Evolutionary conservation across 495 filamentous ascomycete species (phyloP).

Genomic region (Sabuloglossum arenarium): DNA sequence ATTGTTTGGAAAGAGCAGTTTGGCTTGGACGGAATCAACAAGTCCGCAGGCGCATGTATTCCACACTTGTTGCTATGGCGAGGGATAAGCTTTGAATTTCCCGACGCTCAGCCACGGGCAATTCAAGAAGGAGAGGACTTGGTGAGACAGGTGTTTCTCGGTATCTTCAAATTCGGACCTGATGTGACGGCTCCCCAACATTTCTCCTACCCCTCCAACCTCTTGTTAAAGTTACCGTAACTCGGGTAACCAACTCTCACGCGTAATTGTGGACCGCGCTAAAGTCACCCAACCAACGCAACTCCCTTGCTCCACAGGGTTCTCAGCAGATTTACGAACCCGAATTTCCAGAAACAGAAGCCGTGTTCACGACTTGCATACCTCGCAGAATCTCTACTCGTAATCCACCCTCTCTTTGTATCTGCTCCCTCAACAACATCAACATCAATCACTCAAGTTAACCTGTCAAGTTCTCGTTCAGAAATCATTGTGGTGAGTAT

Average conservation of each 20-base stretch:
- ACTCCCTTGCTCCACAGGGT: background rate
- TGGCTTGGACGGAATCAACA: background rate
- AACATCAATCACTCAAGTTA: no score
- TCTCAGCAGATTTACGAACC: background rate
- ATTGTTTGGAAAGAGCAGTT: background rate
- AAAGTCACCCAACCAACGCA: slow-evolving; percentile 1
- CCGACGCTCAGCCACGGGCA: background rate
- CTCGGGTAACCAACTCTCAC: no score
- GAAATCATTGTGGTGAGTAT: no score
- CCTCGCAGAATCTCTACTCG: no score
- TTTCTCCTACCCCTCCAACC: background rate
- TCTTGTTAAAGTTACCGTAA: no score
- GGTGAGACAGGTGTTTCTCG: background rate
- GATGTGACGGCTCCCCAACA: background rate
- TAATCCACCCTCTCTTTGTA: no score
- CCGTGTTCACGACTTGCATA: background rate
- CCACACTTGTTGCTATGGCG: no score
- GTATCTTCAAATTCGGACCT: background rate
- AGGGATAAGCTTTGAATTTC: background rate
- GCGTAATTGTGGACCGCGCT: background rate
- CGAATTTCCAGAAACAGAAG: background rate
- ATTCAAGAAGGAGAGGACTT: background rate
- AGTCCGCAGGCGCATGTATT: no score
- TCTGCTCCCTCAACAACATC: background rate
- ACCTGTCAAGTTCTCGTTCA: no score